A percentile compares a stretch with the other conserved stretches of the same genome.
Conservation (phyloP, 2,329 filamentous ascomycete genomes). For the Penicillium palitans region DNA sequence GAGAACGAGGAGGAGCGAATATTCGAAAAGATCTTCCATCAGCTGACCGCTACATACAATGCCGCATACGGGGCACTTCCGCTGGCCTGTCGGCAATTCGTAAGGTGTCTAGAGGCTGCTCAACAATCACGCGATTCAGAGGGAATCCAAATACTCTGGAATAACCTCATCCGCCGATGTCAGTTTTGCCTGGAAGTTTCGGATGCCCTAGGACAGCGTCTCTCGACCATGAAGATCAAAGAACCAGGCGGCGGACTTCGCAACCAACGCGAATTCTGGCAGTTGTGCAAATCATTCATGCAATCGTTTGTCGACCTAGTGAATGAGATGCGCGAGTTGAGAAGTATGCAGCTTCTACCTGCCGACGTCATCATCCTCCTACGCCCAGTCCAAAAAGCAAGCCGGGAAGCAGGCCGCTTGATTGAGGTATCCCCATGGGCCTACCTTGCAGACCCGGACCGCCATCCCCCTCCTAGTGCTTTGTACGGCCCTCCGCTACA, state of each 20-base stretch:
- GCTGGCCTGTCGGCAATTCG: constrained; percentile 66
- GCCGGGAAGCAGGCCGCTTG: constrained; percentile 74
- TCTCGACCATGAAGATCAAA: constrained; percentile 80
- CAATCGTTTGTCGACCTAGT: constrained; percentile 51
- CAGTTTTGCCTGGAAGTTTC: constrained; percentile 70
- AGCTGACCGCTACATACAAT: constrained; percentile 71
- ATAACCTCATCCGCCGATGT: constrained; percentile 69
- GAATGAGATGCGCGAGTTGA: constrained; percentile 49
- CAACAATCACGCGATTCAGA: constrained; percentile 61
- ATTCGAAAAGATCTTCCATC: constrained; percentile 80
- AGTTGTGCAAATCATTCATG: constrained; percentile 65
- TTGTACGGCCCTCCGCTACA: constrained; percentile 42
- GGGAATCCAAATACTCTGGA: constrained; percentile 66
- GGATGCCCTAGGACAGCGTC: constrained; percentile 67
- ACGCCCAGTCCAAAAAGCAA: constrained; percentile 75
- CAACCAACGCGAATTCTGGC: constrained; percentile 62
- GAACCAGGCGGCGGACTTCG: constrained; percentile 70
- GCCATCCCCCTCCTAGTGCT: constrained; percentile 29
- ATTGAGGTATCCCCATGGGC: constrained; percentile 69
- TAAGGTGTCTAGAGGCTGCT: constrained; percentile 62
- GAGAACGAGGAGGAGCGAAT: constrained; percentile 73
- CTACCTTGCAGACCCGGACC: constrained; percentile 49
- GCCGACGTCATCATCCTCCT: constrained; percentile 72
- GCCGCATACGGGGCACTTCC: constrained; percentile 72
- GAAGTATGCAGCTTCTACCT: constrained; percentile 52